A percentile compares a stretch with the other conserved stretches of the same genome.
Evolutionary conservation across 2,329 filamentous ascomycete species (phyloP).

Genomic region (Biscogniauxia mediterranea): DNA sequence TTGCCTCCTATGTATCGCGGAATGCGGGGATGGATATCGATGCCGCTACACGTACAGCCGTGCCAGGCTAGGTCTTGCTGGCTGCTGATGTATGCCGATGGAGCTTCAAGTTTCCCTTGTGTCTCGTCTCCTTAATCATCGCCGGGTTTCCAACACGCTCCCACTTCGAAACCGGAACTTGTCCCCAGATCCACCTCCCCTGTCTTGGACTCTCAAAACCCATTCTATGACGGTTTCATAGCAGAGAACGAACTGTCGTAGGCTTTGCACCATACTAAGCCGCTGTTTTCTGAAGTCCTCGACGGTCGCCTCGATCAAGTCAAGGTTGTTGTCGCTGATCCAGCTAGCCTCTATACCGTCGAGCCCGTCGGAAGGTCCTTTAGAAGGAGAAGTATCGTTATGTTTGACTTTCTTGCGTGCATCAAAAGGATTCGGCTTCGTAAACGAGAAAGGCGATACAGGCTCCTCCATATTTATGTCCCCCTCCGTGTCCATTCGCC

Average conservation of each 20-base stretch:
- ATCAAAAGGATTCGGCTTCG: constrained; percentile 25
- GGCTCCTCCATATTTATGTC: constrained; percentile 45
- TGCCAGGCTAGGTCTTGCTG: background rate
- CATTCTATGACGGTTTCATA: constrained; percentile 95
- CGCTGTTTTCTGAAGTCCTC: constrained; percentile 87
- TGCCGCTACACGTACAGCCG: background rate
- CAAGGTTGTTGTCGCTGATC: constrained; percentile 67
- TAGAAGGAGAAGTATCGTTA: constrained; percentile 4
- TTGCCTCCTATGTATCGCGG: background rate
- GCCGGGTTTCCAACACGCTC: constrained; percentile 27
- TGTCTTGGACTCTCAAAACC: constrained; percentile 55
- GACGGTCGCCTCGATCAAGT: constrained; percentile 83
- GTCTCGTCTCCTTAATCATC: constrained; percentile 14
- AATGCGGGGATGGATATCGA: background rate
- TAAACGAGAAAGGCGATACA: constrained; percentile 28
- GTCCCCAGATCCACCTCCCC: constrained; percentile 16
- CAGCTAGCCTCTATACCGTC: constrained; percentile 54
- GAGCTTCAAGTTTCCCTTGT: background rate
- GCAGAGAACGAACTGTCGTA: constrained; percentile 91
- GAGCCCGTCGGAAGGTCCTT: constrained; percentile 2
- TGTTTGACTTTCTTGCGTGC: constrained; percentile 17
- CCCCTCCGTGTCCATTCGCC: constrained; percentile 38
- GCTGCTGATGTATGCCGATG: background rate
- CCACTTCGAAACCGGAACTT: constrained; percentile 34
- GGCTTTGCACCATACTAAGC: constrained; percentile 93